These are phyloP conservation scores for Escallonia herrerae DNA, from an alignment of 129 eudicot species.

Conservation along the genomic window DNA sequence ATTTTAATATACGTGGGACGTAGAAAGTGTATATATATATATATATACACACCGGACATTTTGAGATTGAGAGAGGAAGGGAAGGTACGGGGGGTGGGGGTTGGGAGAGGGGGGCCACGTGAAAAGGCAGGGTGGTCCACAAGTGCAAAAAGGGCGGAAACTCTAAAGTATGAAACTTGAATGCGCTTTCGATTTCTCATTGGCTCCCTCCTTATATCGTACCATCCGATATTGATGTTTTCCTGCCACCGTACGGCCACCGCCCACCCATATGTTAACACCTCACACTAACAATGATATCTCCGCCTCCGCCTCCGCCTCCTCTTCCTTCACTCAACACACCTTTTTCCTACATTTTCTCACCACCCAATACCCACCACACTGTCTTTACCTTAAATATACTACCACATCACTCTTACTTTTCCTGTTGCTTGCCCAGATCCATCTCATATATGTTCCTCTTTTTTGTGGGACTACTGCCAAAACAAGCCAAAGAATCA, in stretches of 20 bases:
- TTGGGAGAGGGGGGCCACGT: neutral
- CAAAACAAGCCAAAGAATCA: slow-evolving; percentile 4
- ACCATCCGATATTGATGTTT: neutral
- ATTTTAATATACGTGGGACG: no score
- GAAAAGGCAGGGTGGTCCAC: neutral
- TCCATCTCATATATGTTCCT: no score
- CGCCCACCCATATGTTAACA: neutral
- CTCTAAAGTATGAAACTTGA: neutral
- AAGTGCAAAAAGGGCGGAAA: neutral
- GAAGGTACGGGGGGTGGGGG: no score
- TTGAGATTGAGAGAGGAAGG: neutral
- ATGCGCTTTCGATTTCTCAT: slow-evolving; percentile 3
- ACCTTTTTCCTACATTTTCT: neutral
- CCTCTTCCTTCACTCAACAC: neutral
- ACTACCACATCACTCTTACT: no score
- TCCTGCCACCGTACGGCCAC: neutral
- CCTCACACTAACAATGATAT: neutral
- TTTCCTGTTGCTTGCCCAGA: no score
- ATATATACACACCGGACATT: no score
- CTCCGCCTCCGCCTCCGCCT: neutral
- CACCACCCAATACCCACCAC: neutral
- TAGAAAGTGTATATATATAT: no score
- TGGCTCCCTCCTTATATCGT: neutral
- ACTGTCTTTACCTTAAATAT: neutral
- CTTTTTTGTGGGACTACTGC: neutral